Conservation (phyloP, 352 stramenopile genomes). For the Phytophthora niederhauseri region DNA sequence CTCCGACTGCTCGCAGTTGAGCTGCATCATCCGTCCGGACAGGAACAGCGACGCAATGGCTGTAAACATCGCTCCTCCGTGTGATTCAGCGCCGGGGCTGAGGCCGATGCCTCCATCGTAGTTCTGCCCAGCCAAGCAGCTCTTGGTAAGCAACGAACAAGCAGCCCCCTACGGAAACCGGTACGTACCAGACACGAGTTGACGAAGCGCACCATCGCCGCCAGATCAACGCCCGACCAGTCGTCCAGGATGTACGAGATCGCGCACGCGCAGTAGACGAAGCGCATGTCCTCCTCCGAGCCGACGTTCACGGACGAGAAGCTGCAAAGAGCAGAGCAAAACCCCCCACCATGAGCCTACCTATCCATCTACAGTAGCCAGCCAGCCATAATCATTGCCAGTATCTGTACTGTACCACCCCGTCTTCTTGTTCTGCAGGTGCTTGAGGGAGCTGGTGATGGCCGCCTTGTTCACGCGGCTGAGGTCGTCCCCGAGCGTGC, state of each 20-base stretch:
- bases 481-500: slow-evolving; percentile 87
- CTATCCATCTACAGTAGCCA: background rate
- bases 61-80: slow-evolving; percentile 78
- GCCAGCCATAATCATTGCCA: too few relatives aligned
- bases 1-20: slow-evolving; percentile 66
- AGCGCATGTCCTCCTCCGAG: slow-evolving; percentile 90
- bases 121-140: slow-evolving; percentile 39
- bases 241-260: slow-evolving; percentile 90
- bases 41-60: slow-evolving; percentile 77
- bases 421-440: slow-evolving; percentile 77
- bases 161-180: background rate
- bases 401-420: slow-evolving; percentile 47
- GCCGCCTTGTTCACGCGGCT: slow-evolving; percentile 72
- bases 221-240: slow-evolving; percentile 76
- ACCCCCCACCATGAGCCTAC: background rate
- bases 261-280: slow-evolving; percentile 88
- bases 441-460: slow-evolving; percentile 63
- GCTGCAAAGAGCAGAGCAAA: slow-evolving; percentile 34
- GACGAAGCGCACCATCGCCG: slow-evolving; percentile 76
- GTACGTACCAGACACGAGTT: slow-evolving; percentile 81
- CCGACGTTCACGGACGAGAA: slow-evolving; percentile 73
- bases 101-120: slow-evolving; percentile 89
- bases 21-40: slow-evolving; percentile 68
- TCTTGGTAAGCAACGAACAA: slow-evolving; percentile 11
- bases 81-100: slow-evolving; percentile 61